Evolutionary conservation across 129 eudicot species (phyloP), one percentile per base, ranked within the genome.

Genomic region (Dittrichia graveolens): DNA sequence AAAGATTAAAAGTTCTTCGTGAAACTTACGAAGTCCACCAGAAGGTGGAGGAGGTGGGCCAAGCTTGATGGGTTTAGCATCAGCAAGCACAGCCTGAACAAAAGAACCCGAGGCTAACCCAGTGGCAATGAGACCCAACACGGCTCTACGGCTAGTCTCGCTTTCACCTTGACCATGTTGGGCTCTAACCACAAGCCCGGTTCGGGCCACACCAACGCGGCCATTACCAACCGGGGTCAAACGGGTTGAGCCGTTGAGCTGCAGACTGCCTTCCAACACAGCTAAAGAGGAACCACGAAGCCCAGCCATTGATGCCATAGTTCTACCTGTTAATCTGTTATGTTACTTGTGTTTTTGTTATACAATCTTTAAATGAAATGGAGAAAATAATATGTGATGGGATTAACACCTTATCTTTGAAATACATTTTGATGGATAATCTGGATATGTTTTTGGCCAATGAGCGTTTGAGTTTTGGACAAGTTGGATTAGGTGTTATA

Each of bases 1-100:
- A 24, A 24, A 24, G 31, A 24, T 24, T 24, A 24, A 24, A 0
- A 24, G 31, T 24, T 24, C 1, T 24, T 24, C 31, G 2, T 24
- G 68, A 41, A 19, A 83, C 97, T 89, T 89, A 92, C 97, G 91
- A 38, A 92, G 83, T 64, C 97, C 97, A 19, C 97, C 97, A 12
- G 97, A 92, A 15, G 81, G 97, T 5, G 94, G 85, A 0, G 97
- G 97, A 50, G 97, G 96, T 54, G 85, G 87, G 61, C 97, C 97
- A 44, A 92, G 50, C 83, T 88, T 85, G 87, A 95, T 95, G 16
- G 91, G 59, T 74, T 53, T 84, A 59, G 96, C 99, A 7, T 91
- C 99, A 6, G 99, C 99, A 7, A 95, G 84, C 41, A 87, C 99
- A 7, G 87, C 91, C 66, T 91, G 84, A 64, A 84, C 96, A 62